Conservation (phyloP, 2,329 filamentous ascomycete species). For the Lachnellula suecica region DNA sequence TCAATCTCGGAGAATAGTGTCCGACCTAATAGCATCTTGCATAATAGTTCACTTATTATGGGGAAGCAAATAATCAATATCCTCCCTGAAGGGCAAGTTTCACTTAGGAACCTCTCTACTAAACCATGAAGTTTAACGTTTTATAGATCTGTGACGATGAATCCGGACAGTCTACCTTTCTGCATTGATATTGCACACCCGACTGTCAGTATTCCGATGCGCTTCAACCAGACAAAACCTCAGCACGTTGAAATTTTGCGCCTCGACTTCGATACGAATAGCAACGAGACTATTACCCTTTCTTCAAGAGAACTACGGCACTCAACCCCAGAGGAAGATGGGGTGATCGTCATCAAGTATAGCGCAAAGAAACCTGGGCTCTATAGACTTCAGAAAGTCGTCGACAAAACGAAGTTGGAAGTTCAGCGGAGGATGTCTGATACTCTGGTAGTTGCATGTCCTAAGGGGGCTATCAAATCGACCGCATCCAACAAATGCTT, state of each 20-base stretch:
- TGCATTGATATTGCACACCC: constrained; percentile 69
- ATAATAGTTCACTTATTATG: constrained; percentile 91
- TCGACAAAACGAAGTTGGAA: constrained; percentile 93
- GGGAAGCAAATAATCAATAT: constrained; percentile 98
- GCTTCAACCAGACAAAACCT: constrained; percentile 90
- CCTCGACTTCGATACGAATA: constrained; percentile 77
- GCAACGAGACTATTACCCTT: constrained; percentile 78
- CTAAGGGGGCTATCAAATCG: constrained; percentile 70
- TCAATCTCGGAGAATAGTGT: constrained; percentile 93
- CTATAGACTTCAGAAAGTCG: constrained; percentile 79
- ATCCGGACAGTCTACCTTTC: constrained; percentile 77
- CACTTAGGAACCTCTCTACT: neutral
- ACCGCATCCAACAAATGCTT: constrained; percentile 71
- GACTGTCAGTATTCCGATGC: constrained; percentile 72
- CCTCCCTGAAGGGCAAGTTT: constrained; percentile 77
- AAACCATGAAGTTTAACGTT: constrained; percentile 5
- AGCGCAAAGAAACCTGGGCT: constrained; percentile 82
- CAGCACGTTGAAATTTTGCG: constrained; percentile 86
- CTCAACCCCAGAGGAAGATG: constrained; percentile 63
- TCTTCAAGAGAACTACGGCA: constrained; percentile 68
- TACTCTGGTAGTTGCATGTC: constrained; percentile 83
- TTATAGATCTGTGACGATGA: constrained; percentile 75
- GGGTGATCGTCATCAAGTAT: constrained; percentile 62
- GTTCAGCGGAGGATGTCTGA: constrained; percentile 76
- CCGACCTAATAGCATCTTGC: constrained; percentile 81